Evolutionary conservation across 2,329 filamentous ascomycete genomes (phyloP).

Genomic region (Fusarium sp.): DNA sequence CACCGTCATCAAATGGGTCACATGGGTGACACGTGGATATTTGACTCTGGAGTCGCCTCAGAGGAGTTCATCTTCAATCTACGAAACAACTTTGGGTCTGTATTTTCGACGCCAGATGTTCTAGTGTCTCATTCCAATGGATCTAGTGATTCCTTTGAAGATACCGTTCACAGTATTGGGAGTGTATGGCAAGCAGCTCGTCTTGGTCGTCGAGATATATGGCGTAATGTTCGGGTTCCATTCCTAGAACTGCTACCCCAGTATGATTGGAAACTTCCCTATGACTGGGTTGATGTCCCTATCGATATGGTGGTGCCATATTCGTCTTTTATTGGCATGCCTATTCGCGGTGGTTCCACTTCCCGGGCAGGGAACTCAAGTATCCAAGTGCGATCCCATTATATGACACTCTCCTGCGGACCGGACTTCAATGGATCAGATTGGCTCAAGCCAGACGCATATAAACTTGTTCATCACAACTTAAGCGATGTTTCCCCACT

Average conservation of each 20-base stretch:
- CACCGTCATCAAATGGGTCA: too few relatives aligned
- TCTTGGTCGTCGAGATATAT: conserved; percentile 4
- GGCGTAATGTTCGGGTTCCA: conserved; percentile 11
- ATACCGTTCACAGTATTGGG: neutral
- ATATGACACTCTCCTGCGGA: conserved; percentile 5
- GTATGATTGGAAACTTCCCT: neutral
- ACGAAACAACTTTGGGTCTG: neutral
- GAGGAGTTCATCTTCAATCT: neutral
- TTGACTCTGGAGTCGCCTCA: too few relatives aligned
- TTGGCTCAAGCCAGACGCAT: neutral
- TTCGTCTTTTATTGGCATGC: conserved; percentile 10
- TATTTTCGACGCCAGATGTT: neutral
- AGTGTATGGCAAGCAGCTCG: neutral
- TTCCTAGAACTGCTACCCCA: conserved; percentile 2
- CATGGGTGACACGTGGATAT: too few relatives aligned
- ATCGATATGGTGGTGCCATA: neutral
- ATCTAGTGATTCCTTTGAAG: neutral
- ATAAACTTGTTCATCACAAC: neutral
- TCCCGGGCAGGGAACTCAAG: neutral
- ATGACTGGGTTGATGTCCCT: neutral
- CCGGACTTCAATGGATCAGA: neutral
- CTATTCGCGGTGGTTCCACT: conserved; percentile 1
- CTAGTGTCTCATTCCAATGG: neutral
- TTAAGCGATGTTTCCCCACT: too few relatives aligned
- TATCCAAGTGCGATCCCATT: conserved; percentile 1